Percentiles rank a stretch among this genome's conserved stretches.
Evolutionary conservation across 257 asterid species (phyloP).

Genomic region (Solanum pinnatisectum): DNA sequence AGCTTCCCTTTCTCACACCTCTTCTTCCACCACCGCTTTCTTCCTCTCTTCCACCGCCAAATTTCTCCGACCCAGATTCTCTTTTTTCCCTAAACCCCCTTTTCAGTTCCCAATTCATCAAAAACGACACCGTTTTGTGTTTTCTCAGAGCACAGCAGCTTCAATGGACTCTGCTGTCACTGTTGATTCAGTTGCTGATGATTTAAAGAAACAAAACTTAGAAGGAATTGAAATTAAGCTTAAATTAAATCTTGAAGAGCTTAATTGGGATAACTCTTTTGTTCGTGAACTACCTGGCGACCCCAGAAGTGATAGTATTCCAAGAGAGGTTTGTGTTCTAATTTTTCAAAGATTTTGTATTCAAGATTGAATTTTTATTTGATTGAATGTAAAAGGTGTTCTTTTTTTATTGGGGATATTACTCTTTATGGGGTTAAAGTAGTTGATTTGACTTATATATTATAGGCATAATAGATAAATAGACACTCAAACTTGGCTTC

Average conservation of each 20-base stretch:
- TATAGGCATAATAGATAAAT: not conserved
- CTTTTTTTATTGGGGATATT: not conserved
- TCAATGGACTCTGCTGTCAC: slow-evolving; percentile 16
- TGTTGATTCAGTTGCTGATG: slow-evolving; percentile 53
- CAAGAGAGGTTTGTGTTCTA: slow-evolving; percentile 52
- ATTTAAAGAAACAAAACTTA: slow-evolving; percentile 46
- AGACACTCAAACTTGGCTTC: not conserved
- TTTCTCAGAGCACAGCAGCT: slow-evolving; percentile 32
- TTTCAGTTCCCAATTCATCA: not conserved
- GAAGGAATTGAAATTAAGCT: not conserved
- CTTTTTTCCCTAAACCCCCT: not conserved
- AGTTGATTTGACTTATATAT: not conserved
- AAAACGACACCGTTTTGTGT: slow-evolving; percentile 14
- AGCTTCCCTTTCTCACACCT: slow-evolving; percentile 5
- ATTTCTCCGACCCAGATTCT: slow-evolving; percentile 28
- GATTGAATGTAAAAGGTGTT: not conserved
- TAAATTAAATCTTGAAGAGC: slow-evolving; percentile 58
- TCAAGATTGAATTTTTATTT: not conserved
- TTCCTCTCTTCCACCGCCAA: slow-evolving; percentile 18
- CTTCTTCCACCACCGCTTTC: slow-evolving; percentile 9
- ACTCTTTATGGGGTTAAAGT: not conserved
- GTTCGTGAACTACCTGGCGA: slow-evolving; percentile 85
- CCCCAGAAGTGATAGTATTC: slow-evolving; percentile 58
- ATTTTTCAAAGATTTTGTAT: not conserved
- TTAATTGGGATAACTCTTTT: slow-evolving; percentile 83